phyloP scores from a whole-genome alignment of 306 rosid species.

The Prosopis cineraria region DNA sequence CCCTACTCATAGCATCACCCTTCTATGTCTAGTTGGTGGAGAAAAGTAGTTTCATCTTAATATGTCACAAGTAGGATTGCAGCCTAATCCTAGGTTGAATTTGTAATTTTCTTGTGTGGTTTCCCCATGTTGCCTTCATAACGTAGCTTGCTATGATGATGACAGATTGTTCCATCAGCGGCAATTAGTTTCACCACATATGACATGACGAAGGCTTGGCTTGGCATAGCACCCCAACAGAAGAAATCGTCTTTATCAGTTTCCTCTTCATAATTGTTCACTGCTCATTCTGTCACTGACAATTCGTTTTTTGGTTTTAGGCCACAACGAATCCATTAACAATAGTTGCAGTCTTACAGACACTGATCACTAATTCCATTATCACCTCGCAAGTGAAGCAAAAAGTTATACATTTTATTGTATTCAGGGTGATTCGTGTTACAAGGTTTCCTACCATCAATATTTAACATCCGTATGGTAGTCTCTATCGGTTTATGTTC shows the following conservation, averaged over 20 bases:
- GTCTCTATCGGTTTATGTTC: not conserved
- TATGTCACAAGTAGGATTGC: not conserved
- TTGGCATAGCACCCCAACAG: slow-evolving; percentile 68
- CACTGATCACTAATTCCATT: slow-evolving; percentile 28
- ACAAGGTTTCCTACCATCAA: not conserved
- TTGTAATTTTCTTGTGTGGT: not conserved
- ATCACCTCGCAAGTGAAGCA: not conserved
- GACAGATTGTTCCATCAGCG: slow-evolving; percentile 93
- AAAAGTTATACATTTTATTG: slow-evolving; percentile 19
- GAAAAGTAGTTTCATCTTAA: not conserved
- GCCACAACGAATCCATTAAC: not conserved
- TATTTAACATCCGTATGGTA: slow-evolving; percentile 18
- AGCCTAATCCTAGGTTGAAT: not conserved
- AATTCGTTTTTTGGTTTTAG: not conserved
- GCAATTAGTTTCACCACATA: slow-evolving; percentile 90
- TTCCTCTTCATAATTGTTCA: slow-evolving; percentile 40
- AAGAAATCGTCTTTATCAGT: slow-evolving; percentile 65
- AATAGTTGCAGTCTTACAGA: not conserved
- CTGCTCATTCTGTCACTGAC: not conserved
- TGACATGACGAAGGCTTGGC: slow-evolving; percentile 83
- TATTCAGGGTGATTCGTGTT: not conserved
- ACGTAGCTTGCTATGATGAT: slow-evolving; percentile 30
- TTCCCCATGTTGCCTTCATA: not conserved
- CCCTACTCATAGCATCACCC: not conserved
- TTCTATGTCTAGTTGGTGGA: not conserved